Evolutionary conservation across 257 asterid genomes (phyloP), one percentile per base, ranked within the genome.

Genomic region (Primulina eburnea): DNA sequence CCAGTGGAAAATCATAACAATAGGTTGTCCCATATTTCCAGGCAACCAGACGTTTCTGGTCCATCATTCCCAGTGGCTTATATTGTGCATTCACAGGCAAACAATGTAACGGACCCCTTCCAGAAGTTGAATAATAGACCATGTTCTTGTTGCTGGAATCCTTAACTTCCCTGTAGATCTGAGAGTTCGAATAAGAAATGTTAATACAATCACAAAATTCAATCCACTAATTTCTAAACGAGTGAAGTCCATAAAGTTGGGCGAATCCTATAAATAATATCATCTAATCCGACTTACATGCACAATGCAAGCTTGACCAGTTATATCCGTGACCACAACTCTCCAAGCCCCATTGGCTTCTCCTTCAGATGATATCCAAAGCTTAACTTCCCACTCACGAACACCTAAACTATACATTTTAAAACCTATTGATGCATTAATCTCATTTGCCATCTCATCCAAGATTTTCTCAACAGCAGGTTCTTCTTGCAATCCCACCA

Each of bases 291-390:
- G 20, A 79, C 98, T 86, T 84, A 90, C 99, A 78, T 90, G 88
- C 72, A 93, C 94, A 69, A 90, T 81, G 80, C 97, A 87, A 73
- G 97, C 88, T 78, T 91, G 97, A 66, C 99, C 97, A 8, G 96
- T 89, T 70, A 86, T 97, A 76, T 91, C 89, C 28, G 89, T 82
- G 77, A 89, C 92, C 75, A 87, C 91, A 67, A 91, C 87, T 80
- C 96, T 91, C 99, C 99, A 94, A 57, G 96, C 95, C 75, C 97
- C 99, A 73, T 88, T 88, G 67, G 97, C 96, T 61, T 86, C 92
- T 78, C 97, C 96, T 59, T 82, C 84, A 33, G 97, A 89, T 61
- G 99, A 86, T 80, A 94, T 80, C 89, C 97, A 84, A 74, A 94
- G 96, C 87, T 89, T 91, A 68, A 89, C 89, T 79, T 94, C 99